Conservation (phyloP, 176 grass and related monocot species). For the Eleusine coracana region DNA sequence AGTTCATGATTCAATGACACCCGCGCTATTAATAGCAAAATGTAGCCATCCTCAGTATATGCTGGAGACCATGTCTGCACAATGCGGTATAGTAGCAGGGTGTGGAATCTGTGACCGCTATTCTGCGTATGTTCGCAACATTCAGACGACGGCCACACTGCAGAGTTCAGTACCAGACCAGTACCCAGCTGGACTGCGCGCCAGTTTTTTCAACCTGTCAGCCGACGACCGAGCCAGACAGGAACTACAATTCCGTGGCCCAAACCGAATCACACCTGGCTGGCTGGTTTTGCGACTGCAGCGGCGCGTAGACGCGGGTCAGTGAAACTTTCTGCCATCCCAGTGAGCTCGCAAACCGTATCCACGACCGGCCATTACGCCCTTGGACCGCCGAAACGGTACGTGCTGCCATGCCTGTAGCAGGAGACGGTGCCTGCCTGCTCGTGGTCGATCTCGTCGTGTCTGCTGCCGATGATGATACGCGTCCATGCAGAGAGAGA, state of each 20-base stretch:
- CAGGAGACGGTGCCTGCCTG: not conserved
- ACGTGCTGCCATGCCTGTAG: not conserved
- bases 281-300: not conserved
- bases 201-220: not conserved
- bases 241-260: constrained; percentile 2
- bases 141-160: not conserved
- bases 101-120: not conserved
- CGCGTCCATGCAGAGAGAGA: not conserved
- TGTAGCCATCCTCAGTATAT: not conserved
- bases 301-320: not conserved
- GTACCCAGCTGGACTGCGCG: not conserved
- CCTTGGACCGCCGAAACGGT: not conserved
- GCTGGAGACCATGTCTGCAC: not conserved
- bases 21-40: not conserved
- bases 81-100: not conserved
- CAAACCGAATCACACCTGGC: constrained; percentile 13
- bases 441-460: not conserved
- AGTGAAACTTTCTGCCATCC: not conserved
- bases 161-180: not conserved
- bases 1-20: not conserved
- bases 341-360: not conserved
- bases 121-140: not conserved
- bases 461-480: not conserved
- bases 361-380: not conserved
- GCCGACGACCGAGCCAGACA: not conserved